phyloP scores from a whole-genome alignment of 139 green algal genomes.

The Micromonas pusilla region DNA sequence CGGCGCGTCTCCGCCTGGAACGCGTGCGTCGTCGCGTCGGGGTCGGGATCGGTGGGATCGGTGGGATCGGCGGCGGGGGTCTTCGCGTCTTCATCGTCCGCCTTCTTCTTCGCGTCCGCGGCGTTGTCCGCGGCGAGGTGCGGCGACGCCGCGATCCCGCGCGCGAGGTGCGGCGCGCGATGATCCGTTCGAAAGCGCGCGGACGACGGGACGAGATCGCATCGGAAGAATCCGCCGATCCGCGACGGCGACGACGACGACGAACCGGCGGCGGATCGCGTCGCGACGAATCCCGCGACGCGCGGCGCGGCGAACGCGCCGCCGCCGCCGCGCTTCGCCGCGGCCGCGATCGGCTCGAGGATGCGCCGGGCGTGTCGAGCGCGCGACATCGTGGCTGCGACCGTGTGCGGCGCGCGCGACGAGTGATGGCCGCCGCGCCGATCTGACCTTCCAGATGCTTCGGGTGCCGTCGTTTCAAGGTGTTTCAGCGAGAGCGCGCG shows the following conservation, averaged over 20 bases:
- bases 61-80: too few species aligned
- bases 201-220: not conserved
- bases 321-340: too few species aligned
- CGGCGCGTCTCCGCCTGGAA: slow-evolving; percentile 21
- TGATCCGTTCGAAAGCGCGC: not conserved
- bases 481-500: not conserved
- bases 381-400: not conserved
- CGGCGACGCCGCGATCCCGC: not conserved
- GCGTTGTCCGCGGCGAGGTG: not conserved
- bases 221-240: not conserved
- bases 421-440: not conserved
- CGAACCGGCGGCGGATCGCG: too few species aligned
- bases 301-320: not conserved
- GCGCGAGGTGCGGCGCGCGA: not conserved
- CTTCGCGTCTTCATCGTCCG: too few species aligned
- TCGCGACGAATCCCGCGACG: too few species aligned
- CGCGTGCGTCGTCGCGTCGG: not conserved
- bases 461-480: too few species aligned
- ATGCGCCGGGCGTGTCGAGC: too few species aligned
- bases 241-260: too few species aligned
- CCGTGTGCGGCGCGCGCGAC: too few species aligned
- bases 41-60: not conserved
- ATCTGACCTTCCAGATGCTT: too few species aligned
- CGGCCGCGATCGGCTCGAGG: not conserved
- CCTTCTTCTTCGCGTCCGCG: too few species aligned